Conservation (phyloP, 257 asterid species). For the Ballota nigra region DNA sequence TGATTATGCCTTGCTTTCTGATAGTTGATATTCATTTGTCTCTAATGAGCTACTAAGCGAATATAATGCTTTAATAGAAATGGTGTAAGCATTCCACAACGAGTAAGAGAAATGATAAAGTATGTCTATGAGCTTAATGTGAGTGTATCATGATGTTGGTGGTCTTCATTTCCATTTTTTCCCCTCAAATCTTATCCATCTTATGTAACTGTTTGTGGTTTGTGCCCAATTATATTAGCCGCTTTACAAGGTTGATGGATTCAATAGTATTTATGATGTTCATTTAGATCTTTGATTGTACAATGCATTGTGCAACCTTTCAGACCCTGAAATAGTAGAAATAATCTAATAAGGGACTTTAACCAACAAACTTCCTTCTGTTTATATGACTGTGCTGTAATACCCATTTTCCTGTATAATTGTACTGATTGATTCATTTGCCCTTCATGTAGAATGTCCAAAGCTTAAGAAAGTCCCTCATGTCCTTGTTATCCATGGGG, state of each 20-base stretch:
- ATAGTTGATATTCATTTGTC: background rate
- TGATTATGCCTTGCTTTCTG: background rate
- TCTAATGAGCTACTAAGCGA: background rate
- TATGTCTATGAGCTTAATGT: conserved; percentile 20
- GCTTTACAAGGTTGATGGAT: background rate
- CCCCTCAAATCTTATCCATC: background rate
- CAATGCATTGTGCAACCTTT: conserved; percentile 3
- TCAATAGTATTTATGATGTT: conserved; percentile 4
- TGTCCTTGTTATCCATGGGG: conserved; percentile 89
- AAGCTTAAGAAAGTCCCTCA: conserved; percentile 60
- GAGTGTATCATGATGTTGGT: background rate
- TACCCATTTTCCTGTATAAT: conserved; percentile 7
- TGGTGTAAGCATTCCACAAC: background rate
- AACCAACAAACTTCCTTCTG: background rate
- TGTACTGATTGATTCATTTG: conserved; percentile 7
- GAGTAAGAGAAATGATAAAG: background rate
- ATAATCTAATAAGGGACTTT: background rate
- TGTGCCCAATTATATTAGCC: background rate
- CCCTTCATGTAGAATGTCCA: conserved; percentile 64
- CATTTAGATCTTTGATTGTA: background rate
- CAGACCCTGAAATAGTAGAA: background rate
- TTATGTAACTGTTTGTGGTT: background rate
- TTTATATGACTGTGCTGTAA: background rate
- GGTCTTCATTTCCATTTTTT: background rate
- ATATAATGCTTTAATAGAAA: background rate